Evolutionary conservation across 495 filamentous ascomycete genomes (phyloP), one percentile per base, ranked within the genome.

Genomic region (Podospora australis): DNA sequence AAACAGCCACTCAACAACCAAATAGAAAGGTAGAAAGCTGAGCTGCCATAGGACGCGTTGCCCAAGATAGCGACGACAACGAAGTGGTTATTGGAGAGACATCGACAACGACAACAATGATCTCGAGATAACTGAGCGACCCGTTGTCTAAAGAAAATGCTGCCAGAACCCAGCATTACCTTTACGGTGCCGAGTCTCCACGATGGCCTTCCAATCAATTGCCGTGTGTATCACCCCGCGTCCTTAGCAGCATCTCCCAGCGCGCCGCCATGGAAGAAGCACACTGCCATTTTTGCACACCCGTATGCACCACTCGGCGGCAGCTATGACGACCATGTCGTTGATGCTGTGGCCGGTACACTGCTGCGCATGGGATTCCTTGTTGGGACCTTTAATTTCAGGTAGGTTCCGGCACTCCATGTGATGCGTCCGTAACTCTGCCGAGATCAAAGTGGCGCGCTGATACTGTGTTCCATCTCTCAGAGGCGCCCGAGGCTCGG

Each of bases 331-430:
- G 89, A 97, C 54, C 75, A 76, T 0, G 74, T 94, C 17, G 87
- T 98, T 11, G 67, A 77, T 24, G 68, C 78, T 19, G 62, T 86
- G 10, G 78, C 77, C 1, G 62, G 63, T 2, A 81, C 83, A 46
- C 70, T 96, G 20, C 62, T 95, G 6, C 64, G 72, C 4, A 58
- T 70, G 20, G 88, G 86, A 14, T 91, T 77, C 57, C 64, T 94
- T 2, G 87, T 96, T 14, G 85, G 75, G 5, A 95, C 88, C 1
- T 96, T 97, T 64, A 96, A 98, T 59, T 96, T 96, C 55, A 80
- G 90, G 90, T 95, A 65, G 16, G 59, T 16, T 50, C 38, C 43
- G 6, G 16, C 3, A 46, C 23, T 17, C 6, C n/a, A 23, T 17
- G 8, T 13, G 10, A 8, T 14, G 6, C 5, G 4, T 19, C 17